phyloP scores from a whole-genome alignment of 345 rosid species.

The Aegle marmelos region DNA sequence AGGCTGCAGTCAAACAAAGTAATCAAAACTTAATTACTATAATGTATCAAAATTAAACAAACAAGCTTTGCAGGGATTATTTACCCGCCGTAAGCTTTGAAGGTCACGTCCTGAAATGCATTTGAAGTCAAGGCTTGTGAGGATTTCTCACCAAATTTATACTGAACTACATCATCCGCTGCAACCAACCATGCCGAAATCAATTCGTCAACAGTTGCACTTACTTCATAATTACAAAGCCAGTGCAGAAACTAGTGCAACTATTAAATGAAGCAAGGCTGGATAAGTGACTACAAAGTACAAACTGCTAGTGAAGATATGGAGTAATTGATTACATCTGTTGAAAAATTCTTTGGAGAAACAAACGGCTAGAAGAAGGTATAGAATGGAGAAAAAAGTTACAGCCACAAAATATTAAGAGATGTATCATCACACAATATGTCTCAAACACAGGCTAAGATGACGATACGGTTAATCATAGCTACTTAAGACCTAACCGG shows the following conservation, averaged over 20 bases:
- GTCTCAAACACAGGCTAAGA: not conserved
- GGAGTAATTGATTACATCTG: not conserved
- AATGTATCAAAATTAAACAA: not conserved
- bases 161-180: conserved; percentile 91
- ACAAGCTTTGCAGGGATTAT: conserved; percentile 2
- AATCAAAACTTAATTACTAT: not conserved
- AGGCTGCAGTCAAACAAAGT: conserved; percentile 41
- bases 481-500: too few species aligned
- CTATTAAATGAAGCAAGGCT: not conserved
- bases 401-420: not conserved
- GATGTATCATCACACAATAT: not conserved
- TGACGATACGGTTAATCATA: not conserved
- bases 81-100: conserved; percentile 74
- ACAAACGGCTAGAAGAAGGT: not conserved
- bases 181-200: conserved; percentile 19
- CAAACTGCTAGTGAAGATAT: not conserved
- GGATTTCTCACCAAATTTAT: conserved; percentile 89
- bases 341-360: not conserved
- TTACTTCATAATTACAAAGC: not conserved
- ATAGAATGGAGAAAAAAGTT: not conserved
- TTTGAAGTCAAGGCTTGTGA: conserved; percentile 48
- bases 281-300: not conserved
- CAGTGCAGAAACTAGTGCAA: not conserved
- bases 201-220: not conserved
- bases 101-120: conserved; percentile 68